Conservation (phyloP, 208 protist genomes). For the Acanthamoeba sp. region DNA sequence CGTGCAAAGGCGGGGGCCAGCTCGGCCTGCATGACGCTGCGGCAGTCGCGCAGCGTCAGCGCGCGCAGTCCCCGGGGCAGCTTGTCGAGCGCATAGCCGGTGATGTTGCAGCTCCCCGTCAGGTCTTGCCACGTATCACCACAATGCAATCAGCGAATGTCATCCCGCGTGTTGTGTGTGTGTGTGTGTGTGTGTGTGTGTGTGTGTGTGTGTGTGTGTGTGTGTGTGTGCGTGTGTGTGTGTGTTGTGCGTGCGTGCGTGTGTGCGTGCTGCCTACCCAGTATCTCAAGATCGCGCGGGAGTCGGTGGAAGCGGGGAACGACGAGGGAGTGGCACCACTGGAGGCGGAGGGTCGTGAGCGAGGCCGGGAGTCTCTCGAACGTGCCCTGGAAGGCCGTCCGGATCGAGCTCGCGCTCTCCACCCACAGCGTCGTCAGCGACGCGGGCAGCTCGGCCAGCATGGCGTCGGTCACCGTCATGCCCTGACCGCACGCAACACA, state of each 20-base stretch:
- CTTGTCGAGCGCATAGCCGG: not conserved
- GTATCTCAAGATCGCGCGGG: not conserved
- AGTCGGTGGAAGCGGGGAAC: not conserved
- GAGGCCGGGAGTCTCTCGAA: not conserved
- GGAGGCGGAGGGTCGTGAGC: not conserved
- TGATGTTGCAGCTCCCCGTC: not conserved
- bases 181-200: not conserved
- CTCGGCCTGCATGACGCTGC: slow-evolving; percentile 19
- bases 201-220: not conserved
- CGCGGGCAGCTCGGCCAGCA: not conserved
- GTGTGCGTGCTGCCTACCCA: not conserved
- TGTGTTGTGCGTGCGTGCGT: not conserved
- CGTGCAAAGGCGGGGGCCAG: not conserved
- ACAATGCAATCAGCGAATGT: too few species aligned
- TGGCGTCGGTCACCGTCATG: slow-evolving; percentile 1
- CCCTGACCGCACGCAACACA: too few species aligned
- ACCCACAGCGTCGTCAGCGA: slow-evolving; percentile 7
- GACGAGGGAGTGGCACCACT: not conserved
- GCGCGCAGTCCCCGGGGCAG: not conserved
- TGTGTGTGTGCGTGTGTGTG: not conserved
- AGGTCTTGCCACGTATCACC: not conserved
- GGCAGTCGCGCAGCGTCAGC: slow-evolving; percentile 21
- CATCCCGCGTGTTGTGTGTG: not conserved
- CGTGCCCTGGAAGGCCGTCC: not conserved
- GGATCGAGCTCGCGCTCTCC: not conserved